Evolutionary conservation across 2,329 filamentous ascomycete genomes (phyloP).

Genomic region (Neofusicoccum sp.): DNA sequence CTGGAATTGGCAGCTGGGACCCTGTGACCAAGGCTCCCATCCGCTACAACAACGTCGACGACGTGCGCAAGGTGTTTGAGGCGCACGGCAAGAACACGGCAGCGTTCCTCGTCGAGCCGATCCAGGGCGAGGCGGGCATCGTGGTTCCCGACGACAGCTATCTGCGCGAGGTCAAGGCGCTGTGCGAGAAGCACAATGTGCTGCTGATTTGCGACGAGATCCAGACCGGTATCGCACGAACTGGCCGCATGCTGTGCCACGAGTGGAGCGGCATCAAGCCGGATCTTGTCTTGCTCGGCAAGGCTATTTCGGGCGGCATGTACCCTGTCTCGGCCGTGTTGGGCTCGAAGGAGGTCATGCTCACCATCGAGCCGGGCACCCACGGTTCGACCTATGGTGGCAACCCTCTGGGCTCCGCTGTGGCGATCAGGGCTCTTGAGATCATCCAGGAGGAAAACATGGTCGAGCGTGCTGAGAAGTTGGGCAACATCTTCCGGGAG

Average conservation of each 20-base stretch:
- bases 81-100: constrained; percentile 82
- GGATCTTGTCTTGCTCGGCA: constrained; percentile 91
- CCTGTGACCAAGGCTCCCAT: constrained; percentile 78
- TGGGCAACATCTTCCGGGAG: constrained; percentile 83
- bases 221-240: constrained; percentile 95
- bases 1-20: constrained; percentile 76
- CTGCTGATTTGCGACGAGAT: constrained; percentile 98
- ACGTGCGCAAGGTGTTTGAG: constrained; percentile 78
- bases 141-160: constrained; percentile 93
- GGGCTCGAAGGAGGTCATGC: constrained; percentile 86
- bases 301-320: constrained; percentile 97
- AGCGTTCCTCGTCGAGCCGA: constrained; percentile 93
- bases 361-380: constrained; percentile 92
- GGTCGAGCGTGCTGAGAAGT: constrained; percentile 75
- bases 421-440: constrained; percentile 93
- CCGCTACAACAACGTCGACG: constrained; percentile 81
- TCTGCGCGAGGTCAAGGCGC: constrained; percentile 73
- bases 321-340: constrained; percentile 97
- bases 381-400: constrained; percentile 99
- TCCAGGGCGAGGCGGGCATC: constrained; percentile 96
- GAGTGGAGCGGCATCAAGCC: constrained; percentile 96
- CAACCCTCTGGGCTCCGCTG: constrained; percentile 92
- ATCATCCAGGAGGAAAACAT: constrained; percentile 90
- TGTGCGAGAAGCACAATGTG: constrained; percentile 95
- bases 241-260: constrained; percentile 89